A percentile compares a stretch with the other conserved stretches of the same genome.
These are phyloP conservation scores for Coniferiporia sulphurascens DNA, from an alignment of 1,284 basidiomycete species.

Conservation along the genomic window DNA sequence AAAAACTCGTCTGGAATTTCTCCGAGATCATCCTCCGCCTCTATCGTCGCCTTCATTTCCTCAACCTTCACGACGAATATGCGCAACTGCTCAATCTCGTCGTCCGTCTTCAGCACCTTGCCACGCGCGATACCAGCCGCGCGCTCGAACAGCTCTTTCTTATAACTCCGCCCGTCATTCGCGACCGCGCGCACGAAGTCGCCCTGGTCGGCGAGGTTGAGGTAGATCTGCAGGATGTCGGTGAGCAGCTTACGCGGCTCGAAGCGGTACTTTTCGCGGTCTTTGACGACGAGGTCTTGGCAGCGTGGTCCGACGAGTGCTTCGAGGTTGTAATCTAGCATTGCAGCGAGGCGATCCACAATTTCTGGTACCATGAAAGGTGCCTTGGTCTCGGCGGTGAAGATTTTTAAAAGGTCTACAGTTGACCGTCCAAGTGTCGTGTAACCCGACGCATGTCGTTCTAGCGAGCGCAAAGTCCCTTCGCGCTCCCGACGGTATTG, in stretches of 20 bases:
- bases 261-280: conserved; percentile 89
- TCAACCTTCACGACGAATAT: conserved; percentile 83
- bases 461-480: conserved; percentile 70
- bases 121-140: conserved; percentile 71
- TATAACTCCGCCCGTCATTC: conserved; percentile 89
- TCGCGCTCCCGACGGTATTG: conserved; percentile 85
- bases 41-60: conserved; percentile 68
- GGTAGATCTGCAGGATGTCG: conserved; percentile 88
- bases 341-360: conserved; percentile 91
- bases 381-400: conserved; percentile 86
- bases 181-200: conserved; percentile 90
- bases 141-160: conserved; percentile 77
- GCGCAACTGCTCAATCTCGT: conserved; percentile 73
- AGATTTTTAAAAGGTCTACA: conserved; percentile 84
- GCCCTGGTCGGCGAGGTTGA: conserved; percentile 79
- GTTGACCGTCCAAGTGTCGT: conserved; percentile 85
- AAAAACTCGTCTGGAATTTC: conserved; percentile 96
- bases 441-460: conserved; percentile 83
- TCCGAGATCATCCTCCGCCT: conserved; percentile 89
- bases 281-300: conserved; percentile 79
- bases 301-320: conserved; percentile 86
- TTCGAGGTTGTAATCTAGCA: conserved; percentile 94
- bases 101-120: conserved; percentile 71
- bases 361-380: conserved; percentile 98
- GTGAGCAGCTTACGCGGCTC: conserved; percentile 80